These are phyloP conservation scores for Phytophthora crassamura DNA, from an alignment of 352 stramenopile species.

Conservation along the genomic window DNA sequence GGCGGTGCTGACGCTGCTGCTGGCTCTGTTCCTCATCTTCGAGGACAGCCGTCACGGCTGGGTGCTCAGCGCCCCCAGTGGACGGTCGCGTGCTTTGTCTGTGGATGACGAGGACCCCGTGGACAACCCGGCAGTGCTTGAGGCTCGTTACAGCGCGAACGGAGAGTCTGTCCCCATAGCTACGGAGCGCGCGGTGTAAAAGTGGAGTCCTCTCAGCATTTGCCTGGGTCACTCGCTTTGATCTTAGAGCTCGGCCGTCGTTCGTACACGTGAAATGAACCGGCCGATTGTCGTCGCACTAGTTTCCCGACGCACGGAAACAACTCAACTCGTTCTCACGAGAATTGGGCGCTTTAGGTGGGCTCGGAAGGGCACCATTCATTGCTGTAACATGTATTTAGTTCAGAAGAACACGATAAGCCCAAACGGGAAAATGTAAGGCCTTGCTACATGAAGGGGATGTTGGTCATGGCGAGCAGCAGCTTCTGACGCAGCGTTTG, in stretches of 20 bases:
- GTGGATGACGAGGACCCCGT: slow-evolving; percentile 69
- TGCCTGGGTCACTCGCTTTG: slow-evolving; percentile 8
- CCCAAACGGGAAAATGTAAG: slow-evolving; percentile 28
- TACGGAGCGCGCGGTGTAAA: slow-evolving; percentile 13
- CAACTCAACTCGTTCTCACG: slow-evolving; percentile 18
- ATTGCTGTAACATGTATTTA: slow-evolving; percentile 58
- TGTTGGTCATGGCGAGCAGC: slow-evolving; percentile 59
- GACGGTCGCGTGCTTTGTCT: slow-evolving; percentile 59
- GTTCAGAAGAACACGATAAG: slow-evolving; percentile 40
- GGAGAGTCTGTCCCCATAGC: slow-evolving; percentile 22
- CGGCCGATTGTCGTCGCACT: slow-evolving; percentile 16
- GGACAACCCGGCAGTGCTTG: slow-evolving; percentile 45
- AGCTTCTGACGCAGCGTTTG: slow-evolving; percentile 66
- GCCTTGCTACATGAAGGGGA: slow-evolving; percentile 28
- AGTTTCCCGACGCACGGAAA: slow-evolving; percentile 22
- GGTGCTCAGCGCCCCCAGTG: slow-evolving; percentile 63
- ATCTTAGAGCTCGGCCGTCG: slow-evolving; percentile 20
- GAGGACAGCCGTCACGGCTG: slow-evolving; percentile 67
- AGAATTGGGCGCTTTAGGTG: slow-evolving; percentile 10
- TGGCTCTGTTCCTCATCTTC: slow-evolving; percentile 71
- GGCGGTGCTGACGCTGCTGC: slow-evolving; percentile 67
- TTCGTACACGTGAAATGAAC: slow-evolving; percentile 26
- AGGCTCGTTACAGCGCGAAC: slow-evolving; percentile 38
- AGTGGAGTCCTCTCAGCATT: neutral
- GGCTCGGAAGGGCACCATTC: slow-evolving; percentile 10